Evolutionary conservation across 2,329 filamentous ascomycete species (phyloP), one percentile per base, ranked within the genome.

Genomic region (Thielaviopsis punctulata): DNA sequence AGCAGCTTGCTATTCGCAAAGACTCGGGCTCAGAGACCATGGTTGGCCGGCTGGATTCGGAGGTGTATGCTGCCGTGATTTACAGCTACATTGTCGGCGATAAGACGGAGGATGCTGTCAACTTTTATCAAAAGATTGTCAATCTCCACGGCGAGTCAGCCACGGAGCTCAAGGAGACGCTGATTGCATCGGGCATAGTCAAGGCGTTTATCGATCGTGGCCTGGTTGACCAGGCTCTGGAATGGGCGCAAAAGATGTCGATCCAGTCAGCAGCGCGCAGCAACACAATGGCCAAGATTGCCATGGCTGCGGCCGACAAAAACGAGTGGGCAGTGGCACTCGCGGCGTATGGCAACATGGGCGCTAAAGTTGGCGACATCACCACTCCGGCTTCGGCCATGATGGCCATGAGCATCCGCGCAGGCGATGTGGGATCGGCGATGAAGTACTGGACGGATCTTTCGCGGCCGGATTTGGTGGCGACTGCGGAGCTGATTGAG

Each of bases 21-120:
- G 85, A 95, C 64, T 78, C 75, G 39, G 88, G 88, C 53, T 72
- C 79, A 55, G 72, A 80, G 46, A 76, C 76, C 18, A 70, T 88
- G 9, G 72, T 82, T 46, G 75, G 83, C 57, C 81, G 89, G 49
- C 74, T 85, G 47, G 90, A 96, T 62, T 79, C 82, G 24, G 75
- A 87, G 58, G 84, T 96, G 6, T 96, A 98, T 62, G 87, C 89
- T 22, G 77, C 90, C n/a, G 73, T 98, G 51, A 82, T 96, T 66
- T 86, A 86, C 59, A 88, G 88, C 1, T 96, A 96, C 61, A 77
- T 93, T 52, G 73, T 82, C 44, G 88, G 83, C 56, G 84, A 86
- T 60, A 86, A 90, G 66, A 67, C 83, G 33, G 81, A 86, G 41
- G 86, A 86, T 39, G 92, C 86, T 39, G 75, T 84, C 65, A 86